Evolutionary conservation across 495 filamentous ascomycete species (phyloP), one percentile per base, ranked within the genome.

Genomic region (Lichina pygmaea): DNA sequence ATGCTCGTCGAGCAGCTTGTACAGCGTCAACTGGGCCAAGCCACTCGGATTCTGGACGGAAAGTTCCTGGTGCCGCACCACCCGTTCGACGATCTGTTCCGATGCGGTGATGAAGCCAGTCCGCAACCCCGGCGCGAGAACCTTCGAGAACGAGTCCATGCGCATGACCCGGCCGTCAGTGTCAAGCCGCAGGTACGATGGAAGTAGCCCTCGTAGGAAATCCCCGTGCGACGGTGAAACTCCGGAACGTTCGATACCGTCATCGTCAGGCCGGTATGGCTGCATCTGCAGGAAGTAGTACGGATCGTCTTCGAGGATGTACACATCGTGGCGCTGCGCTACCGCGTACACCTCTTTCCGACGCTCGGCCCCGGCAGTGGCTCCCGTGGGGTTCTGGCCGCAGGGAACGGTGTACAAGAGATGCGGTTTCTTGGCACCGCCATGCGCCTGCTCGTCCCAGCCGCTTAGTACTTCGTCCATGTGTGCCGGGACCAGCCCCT

Each of bases 261-360:
- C 57, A 44, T 66, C 58, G 32, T 63, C 56, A 24, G 71, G 70
- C 11, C 66, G 65, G 60, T 86, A 89, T 1, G 81, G 74, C 55
- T 81, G 73, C 84, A 97, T 93, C 62, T 97, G 89, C 44, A 97
- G 66, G 64, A 86, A 97, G 58, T 81, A 69, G 47, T 93, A 93
- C n/a, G 86, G 86, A 56, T 95, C 86, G 57, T 95, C 86, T 60
- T 95, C 86, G 49, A 95, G 54, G 57, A 95, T 86, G 58, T 71
- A 77, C 41, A 93, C 46, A 54, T 93, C 82, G 56, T 92, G 80
- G 60, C 81, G 78, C 56, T 76, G 73, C 31, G 73, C 74, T 11
- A 93, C 68, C 10, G 60, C 64, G 62, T 93, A 93, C 33, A 93
- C 66, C 31, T 68, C 77, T 42, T 63, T 57, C 17, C 85, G 62